Evolutionary conservation across 495 filamentous ascomycete genomes (phyloP), one percentile per base, ranked within the genome.

Genomic region (Penicillium salamii): DNA sequence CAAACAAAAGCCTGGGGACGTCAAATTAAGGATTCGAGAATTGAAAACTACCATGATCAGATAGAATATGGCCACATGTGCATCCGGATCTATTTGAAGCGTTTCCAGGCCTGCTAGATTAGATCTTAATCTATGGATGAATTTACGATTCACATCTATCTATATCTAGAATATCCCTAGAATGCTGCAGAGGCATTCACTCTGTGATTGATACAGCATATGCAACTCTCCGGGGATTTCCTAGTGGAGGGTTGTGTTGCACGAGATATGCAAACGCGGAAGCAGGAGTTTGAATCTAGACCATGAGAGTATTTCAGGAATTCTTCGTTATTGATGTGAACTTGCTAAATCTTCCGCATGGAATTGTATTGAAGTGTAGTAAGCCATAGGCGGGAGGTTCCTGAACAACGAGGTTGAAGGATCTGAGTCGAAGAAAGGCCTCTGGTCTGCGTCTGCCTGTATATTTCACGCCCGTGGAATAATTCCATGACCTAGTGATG

Each of bases 191-290:
- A 19, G 26, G 32, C 17, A 44, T 44, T 18, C 21, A 7, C 28
- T 15, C 8, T 6, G 15, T 39, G 21, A 9, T 41, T 32, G 49
- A 23, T 43, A n/a, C n/a, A 29, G 48, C 13, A 14, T 8, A 31
- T 23, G 31, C 29, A 28, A 23, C 5, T 18, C 46, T 61, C 54
- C 57, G 49, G 42, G 9, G 8, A 36, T 33, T 33, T 53, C 51
- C 52, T 14, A 61, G 32, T 63, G 52, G 60, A 8, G 36, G 38
- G 7, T 39, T 48, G 18, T 3, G 60, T 61, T 18, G 28, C 46
- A 58, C 60, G 50, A 42, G 17, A 41, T 18, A 20, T 47, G 24
- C 17, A 20, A 35, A 6, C 38, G 33, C 46, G 28, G 24, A 8
- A 39, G 29, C 18, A 17, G 26, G 21, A 18, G 29, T 53, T 61